Evolutionary conservation across 2,329 filamentous ascomycete genomes (phyloP).

Genomic region (Clathrospora elynae): DNA sequence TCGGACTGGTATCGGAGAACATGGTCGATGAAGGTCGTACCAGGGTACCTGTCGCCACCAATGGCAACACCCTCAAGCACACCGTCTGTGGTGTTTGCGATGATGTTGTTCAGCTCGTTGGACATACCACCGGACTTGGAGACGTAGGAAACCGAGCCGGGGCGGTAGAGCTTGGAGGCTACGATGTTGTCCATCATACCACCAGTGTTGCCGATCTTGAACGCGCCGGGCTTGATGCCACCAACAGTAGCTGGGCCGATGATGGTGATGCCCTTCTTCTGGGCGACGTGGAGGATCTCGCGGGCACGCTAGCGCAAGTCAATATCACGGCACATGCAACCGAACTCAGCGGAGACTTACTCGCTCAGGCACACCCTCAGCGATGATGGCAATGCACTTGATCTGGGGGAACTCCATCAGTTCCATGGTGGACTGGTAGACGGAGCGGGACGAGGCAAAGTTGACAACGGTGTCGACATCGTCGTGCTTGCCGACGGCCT

Average conservation of each 20-base stretch:
- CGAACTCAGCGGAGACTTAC: slow-evolving; percentile 59
- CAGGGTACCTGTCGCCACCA: slow-evolving; percentile 97
- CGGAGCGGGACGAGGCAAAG: slow-evolving; percentile 98
- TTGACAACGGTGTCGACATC: slow-evolving; percentile 99
- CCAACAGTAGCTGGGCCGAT: slow-evolving; percentile 97
- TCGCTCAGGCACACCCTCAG: slow-evolving; percentile 97
- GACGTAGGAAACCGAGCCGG: slow-evolving; percentile 97
- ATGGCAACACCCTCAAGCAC: slow-evolving; percentile 99
- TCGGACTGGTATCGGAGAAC: slow-evolving; percentile 95
- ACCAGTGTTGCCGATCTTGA: slow-evolving; percentile 99
- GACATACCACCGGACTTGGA: slow-evolving; percentile 99
- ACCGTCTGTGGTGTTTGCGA: slow-evolving; percentile 93
- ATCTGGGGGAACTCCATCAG: slow-evolving; percentile 96
- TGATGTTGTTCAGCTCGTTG: slow-evolving; percentile 99
- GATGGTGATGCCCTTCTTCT: slow-evolving; percentile 99
- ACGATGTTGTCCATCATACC: slow-evolving; percentile 99
- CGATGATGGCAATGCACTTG: slow-evolving; percentile 98
- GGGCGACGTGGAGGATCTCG: slow-evolving; percentile 94
- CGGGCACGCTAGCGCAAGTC: slow-evolving; percentile 73
- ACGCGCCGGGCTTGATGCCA: slow-evolving; percentile 98
- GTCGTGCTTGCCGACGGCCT: slow-evolving; percentile 94
- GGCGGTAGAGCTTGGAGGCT: slow-evolving; percentile 99
- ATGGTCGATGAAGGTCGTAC: slow-evolving; percentile 99
- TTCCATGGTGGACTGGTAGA: slow-evolving; percentile 98
- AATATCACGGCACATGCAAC: slow-evolving; percentile 6